A percentile compares a stretch with the other conserved stretches of the same genome.
These are phyloP conservation scores for Ceratocystis diversiconidia DNA, from an alignment of 2,329 filamentous ascomycete species.

Conservation along the genomic window DNA sequence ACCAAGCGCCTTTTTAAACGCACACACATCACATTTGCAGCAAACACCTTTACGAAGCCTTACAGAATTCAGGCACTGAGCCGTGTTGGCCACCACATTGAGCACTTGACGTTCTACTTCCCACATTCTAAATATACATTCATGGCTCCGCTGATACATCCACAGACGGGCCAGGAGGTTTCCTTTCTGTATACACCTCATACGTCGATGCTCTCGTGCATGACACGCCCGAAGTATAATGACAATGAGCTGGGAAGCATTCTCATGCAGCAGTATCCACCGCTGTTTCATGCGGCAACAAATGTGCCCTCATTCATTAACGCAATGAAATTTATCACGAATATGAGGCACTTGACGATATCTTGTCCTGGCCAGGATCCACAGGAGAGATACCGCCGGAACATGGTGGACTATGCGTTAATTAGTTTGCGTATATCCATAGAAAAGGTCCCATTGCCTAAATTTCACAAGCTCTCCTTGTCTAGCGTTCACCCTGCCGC, in stretches of 20 bases:
- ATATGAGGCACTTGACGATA: conserved; percentile 60
- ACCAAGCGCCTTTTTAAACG: conserved; percentile 56
- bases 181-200: conserved; percentile 72
- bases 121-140: conserved; percentile 67
- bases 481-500: conserved; percentile 60
- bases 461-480: conserved; percentile 56
- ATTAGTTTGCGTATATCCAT: conserved; percentile 75
- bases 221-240: conserved; percentile 62
- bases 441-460: conserved; percentile 53
- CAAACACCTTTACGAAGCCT: conserved; percentile 62
- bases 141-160: conserved; percentile 70
- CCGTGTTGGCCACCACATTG: conserved; percentile 64
- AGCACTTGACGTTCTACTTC: conserved; percentile 63
- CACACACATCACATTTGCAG: conserved; percentile 54
- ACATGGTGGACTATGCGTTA: conserved; percentile 74
- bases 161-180: conserved; percentile 60
- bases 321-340: conserved; percentile 53
- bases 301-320: conserved; percentile 75
- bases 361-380: conserved; percentile 60
- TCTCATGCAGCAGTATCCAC: conserved; percentile 73
- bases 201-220: conserved; percentile 45
- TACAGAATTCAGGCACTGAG: conserved; percentile 59
- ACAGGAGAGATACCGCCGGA: conserved; percentile 56
- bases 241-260: conserved; percentile 66
- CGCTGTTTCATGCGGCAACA: conserved; percentile 76